A percentile compares a stretch with the other conserved stretches of the same genome.
These are phyloP conservation scores for Trypanosoma melophagium DNA, from an alignment of 208 protist species.

Conservation along the genomic window DNA sequence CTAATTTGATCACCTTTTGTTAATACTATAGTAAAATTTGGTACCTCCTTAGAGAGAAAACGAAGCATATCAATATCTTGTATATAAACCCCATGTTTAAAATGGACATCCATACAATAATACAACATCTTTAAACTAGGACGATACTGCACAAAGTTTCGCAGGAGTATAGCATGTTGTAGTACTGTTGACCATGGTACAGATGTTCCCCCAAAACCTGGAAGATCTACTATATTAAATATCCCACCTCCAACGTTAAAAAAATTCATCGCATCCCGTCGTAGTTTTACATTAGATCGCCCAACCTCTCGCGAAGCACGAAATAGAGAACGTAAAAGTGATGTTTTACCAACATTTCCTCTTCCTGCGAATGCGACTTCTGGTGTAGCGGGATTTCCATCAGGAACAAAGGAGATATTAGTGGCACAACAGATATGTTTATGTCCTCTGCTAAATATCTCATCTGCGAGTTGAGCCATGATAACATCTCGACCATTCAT, in stretches of 20 bases:
- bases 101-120: slow-evolving; percentile 91
- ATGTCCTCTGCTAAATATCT: slow-evolving; percentile 84
- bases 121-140: slow-evolving; percentile 90
- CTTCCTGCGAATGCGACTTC: slow-evolving; percentile 77
- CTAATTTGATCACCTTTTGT: slow-evolving; percentile 85
- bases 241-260: slow-evolving; percentile 81
- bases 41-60: slow-evolving; percentile 79
- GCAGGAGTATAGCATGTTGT: slow-evolving; percentile 79
- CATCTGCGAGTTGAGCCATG: slow-evolving; percentile 74
- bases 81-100: slow-evolving; percentile 80
- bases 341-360: slow-evolving; percentile 67
- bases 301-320: slow-evolving; percentile 63
- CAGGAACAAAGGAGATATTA: slow-evolving; percentile 78
- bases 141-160: slow-evolving; percentile 78
- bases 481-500: slow-evolving; percentile 72
- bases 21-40: slow-evolving; percentile 89
- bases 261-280: slow-evolving; percentile 86
- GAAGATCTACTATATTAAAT: slow-evolving; percentile 84
- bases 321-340: slow-evolving; percentile 81
- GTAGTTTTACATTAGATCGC: slow-evolving; percentile 69
- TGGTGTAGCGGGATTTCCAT: slow-evolving; percentile 83
- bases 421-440: slow-evolving; percentile 69
- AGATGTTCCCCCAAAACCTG: slow-evolving; percentile 79
- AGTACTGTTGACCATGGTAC: slow-evolving; percentile 81
- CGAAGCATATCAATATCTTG: slow-evolving; percentile 87